These are phyloP conservation scores for Ganoderma lingzhi DNA, from an alignment of 1,284 basidiomycete species.

Conservation along the genomic window DNA sequence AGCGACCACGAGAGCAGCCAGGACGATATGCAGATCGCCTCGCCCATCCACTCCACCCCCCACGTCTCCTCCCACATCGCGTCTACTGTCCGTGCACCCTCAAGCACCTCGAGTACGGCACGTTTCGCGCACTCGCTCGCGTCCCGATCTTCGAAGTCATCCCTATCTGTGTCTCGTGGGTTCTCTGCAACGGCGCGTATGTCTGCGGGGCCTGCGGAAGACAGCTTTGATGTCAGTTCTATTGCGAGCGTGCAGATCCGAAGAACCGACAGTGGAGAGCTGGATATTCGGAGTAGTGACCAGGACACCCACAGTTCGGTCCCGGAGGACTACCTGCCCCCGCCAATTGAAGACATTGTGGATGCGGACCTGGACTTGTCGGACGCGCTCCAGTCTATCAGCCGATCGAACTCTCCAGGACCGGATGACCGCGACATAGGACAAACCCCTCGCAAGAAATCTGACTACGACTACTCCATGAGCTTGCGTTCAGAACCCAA, in stretches of 20 bases:
- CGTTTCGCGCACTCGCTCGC: constrained; percentile 78
- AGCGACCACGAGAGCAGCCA: constrained; percentile 26
- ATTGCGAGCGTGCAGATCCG: constrained; percentile 60
- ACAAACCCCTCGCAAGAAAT: constrained; percentile 51
- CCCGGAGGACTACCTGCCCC: constrained; percentile 59
- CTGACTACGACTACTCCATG: constrained; percentile 72
- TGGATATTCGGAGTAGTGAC: constrained; percentile 47
- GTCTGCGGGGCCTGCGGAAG: constrained; percentile 29
- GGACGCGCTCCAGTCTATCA: constrained; percentile 68
- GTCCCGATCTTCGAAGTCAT: constrained; percentile 47
- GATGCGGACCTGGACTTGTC: constrained; percentile 55
- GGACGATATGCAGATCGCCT: constrained; percentile 40
- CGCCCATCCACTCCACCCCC: constrained; percentile 74
- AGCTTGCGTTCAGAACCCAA: constrained; percentile 71
- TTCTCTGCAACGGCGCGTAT: constrained; percentile 13
- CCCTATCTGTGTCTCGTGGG: constrained; percentile 30
- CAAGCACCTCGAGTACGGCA: constrained; percentile 68
- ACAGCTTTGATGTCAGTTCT: constrained; percentile 67
- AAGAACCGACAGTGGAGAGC: constrained; percentile 44
- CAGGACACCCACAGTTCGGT: constrained; percentile 54
- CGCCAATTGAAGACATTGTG: constrained; percentile 47
- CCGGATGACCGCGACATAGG: constrained; percentile 41
- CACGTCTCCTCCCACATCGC: constrained; percentile 53
- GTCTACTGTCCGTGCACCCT: constrained; percentile 58
- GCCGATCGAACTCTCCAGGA: constrained; percentile 59